These are phyloP conservation scores for Kurtzmaniella quercitrusa DNA, from an alignment of 1,139 yeast genomes.

Conservation along the genomic window DNA sequence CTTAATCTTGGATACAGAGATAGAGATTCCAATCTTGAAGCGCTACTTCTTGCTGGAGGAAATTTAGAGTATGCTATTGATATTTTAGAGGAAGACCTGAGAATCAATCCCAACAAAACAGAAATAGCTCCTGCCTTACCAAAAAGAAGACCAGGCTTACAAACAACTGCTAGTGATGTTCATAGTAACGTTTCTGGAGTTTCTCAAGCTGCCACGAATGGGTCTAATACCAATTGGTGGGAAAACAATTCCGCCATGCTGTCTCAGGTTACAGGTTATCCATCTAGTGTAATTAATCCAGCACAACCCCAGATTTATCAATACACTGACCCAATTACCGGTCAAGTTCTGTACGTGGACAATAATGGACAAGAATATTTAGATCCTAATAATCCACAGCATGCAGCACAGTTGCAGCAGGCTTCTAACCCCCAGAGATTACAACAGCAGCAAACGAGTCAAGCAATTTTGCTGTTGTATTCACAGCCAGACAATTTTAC, in stretches of 20 bases:
- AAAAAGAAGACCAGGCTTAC: conserved; percentile 24
- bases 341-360: conserved; percentile 56
- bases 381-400: conserved; percentile 52
- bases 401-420: conserved; percentile 46
- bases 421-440: conserved; percentile 29
- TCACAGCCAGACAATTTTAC: conserved; percentile 29
- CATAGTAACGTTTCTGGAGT: background rate
- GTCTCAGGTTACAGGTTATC: conserved; percentile 6
- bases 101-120: conserved; percentile 30
- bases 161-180: conserved; percentile 12
- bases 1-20: conserved; percentile 44
- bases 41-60: conserved; percentile 45
- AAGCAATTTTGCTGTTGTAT: conserved; percentile 38
- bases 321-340: conserved; percentile 60
- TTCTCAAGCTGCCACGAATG: conserved; percentile 13
- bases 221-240: conserved; percentile 14
- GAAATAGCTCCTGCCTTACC: conserved; percentile 48
- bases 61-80: conserved; percentile 46
- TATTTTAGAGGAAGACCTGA: conserved; percentile 38
- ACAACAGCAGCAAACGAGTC: conserved; percentile 44
- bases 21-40: conserved; percentile 46
- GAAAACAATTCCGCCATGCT: conserved; percentile 10
- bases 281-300: conserved; percentile 8
- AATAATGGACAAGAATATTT: conserved; percentile 55
- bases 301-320: conserved; percentile 47